Conservation (phyloP, 306 rosid species). For the Citrullus colocynthis region DNA sequence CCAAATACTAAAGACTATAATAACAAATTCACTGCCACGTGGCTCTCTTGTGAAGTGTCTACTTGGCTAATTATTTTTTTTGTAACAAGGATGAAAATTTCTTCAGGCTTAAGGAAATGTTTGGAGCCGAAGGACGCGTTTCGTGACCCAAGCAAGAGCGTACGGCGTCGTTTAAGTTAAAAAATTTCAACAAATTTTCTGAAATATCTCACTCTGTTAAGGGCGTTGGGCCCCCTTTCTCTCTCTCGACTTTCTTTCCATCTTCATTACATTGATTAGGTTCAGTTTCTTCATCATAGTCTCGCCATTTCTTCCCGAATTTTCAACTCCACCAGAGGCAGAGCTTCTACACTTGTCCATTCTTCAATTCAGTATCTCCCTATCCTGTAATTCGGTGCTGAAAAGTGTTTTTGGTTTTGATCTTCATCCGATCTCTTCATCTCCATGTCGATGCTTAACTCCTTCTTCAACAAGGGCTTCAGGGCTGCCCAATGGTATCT, state of each 20-base stretch:
- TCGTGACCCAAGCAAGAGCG: neutral
- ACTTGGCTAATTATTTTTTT: too few relatives aligned
- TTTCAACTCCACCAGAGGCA: neutral
- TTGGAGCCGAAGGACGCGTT: neutral
- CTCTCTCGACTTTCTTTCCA: neutral
- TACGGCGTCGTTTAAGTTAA: neutral
- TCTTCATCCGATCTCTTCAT: neutral
- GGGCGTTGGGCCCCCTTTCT: neutral
- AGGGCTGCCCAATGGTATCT: conserved; percentile 76
- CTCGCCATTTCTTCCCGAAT: neutral
- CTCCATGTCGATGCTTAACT: conserved; percentile 71
- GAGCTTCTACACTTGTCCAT: neutral
- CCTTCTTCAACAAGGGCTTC: conserved; percentile 87
- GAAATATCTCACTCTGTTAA: neutral
- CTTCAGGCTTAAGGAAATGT: conserved; percentile 11
- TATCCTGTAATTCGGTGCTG: neutral
- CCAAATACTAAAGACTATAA: too few relatives aligned
- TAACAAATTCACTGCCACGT: too few relatives aligned
- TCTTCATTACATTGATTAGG: neutral
- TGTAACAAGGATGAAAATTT: neutral
- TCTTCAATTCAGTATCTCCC: neutral
- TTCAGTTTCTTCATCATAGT: neutral
- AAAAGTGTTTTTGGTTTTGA: neutral
- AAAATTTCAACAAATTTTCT: neutral
- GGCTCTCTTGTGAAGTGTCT: too few relatives aligned